Evolutionary conservation across 2,329 filamentous ascomycete genomes (phyloP).

Genomic region (Aspergillus ruber): DNA sequence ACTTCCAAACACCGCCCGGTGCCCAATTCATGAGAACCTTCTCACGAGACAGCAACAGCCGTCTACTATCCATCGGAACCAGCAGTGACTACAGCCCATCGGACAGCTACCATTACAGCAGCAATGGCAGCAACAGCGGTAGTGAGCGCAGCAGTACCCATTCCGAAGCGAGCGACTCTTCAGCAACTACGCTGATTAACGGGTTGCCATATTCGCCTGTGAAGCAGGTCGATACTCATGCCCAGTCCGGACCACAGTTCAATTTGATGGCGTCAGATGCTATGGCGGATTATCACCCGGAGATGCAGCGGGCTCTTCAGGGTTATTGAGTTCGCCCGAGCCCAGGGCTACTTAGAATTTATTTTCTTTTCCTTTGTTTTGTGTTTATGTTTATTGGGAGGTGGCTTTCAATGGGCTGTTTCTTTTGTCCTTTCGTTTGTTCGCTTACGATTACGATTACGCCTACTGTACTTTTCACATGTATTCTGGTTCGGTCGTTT

Average conservation of each 20-base stretch:
- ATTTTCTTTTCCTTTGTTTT: neutral
- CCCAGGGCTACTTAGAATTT: neutral
- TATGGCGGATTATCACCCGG: conserved; percentile 15
- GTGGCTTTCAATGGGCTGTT: too few species aligned
- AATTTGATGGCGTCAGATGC: conserved; percentile 13
- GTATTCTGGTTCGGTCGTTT: too few species aligned
- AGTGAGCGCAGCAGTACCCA: conserved; percentile 25
- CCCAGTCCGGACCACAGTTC: conserved; percentile 10
- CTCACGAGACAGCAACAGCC: conserved; percentile 14
- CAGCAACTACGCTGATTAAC: conserved; percentile 31
- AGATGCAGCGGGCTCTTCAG: conserved; percentile 11
- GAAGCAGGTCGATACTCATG: conserved; percentile 6
- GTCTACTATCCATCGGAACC: conserved; percentile 17
- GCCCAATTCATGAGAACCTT: conserved; percentile 11
- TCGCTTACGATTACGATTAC: too few species aligned
- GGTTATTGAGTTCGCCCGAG: neutral
- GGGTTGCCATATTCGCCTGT: conserved; percentile 36
- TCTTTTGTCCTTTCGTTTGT: too few species aligned
- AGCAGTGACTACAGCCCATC: conserved; percentile 18
- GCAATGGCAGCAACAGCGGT: conserved; percentile 11
- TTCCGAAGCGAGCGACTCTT: conserved; percentile 17
- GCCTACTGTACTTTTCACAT: too few species aligned
- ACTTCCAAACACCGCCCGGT: conserved; percentile 11
- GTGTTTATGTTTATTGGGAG: neutral
- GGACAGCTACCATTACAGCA: conserved; percentile 35